Evolutionary conservation across 805 yeast genomes (phyloP).

Genomic region (Cyberlindnera amylophila): DNA sequence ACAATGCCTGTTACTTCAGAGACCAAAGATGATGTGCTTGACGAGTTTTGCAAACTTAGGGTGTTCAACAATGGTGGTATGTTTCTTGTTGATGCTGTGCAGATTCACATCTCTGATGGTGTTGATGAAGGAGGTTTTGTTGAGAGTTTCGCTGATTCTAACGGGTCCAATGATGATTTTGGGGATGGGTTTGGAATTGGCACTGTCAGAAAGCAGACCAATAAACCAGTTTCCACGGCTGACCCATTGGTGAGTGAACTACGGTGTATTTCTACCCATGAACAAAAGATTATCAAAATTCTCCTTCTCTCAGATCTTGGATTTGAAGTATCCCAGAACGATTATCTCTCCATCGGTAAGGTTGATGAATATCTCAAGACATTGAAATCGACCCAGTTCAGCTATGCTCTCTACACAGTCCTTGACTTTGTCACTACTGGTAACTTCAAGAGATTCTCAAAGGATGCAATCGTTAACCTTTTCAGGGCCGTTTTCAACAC

Average conservation of each 20-base stretch:
- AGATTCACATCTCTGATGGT: neutral
- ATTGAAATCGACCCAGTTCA: constrained; percentile 6
- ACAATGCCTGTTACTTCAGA: constrained; percentile 5
- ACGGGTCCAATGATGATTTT: constrained; percentile 4
- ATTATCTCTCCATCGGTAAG: constrained; percentile 11
- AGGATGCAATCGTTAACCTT: neutral
- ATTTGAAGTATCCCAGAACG: constrained; percentile 6
- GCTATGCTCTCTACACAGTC: neutral
- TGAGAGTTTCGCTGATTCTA: neutral
- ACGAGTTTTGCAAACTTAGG: constrained; percentile 5
- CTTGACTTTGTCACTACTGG: neutral
- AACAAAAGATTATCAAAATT: constrained; percentile 12
- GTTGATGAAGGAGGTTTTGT: neutral
- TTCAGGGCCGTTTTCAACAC: neutral
- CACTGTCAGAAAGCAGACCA: constrained; percentile 18
- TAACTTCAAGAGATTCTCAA: neutral
- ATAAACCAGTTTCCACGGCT: neutral
- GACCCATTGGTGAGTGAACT: constrained; percentile 10
- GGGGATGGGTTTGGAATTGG: constrained; percentile 24
- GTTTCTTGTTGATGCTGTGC: constrained; percentile 18
- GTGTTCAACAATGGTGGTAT: constrained; percentile 15
- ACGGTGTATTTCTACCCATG: constrained; percentile 6
- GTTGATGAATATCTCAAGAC: constrained; percentile 12
- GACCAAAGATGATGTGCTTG: neutral
- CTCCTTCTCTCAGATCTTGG: constrained; percentile 7